phyloP scores from a whole-genome alignment of 768 basidiomycete genomes.

The Russula lepida region DNA sequence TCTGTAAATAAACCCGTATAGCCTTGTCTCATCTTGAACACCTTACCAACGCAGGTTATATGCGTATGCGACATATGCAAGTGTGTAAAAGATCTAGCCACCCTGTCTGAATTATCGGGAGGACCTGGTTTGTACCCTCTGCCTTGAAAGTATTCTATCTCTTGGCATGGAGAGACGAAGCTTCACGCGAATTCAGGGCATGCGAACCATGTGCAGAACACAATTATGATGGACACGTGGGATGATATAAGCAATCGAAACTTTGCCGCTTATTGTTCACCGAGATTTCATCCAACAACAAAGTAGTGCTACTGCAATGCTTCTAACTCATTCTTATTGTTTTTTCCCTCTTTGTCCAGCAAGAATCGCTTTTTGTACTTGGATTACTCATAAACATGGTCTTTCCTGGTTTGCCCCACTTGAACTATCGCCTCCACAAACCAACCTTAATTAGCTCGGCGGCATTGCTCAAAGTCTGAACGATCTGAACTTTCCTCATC shows the following conservation, averaged over 20 bases:
- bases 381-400: not conserved
- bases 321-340: not conserved
- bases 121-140: too few relatives aligned
- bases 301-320: too few relatives aligned
- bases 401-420: not conserved
- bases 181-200: too few relatives aligned
- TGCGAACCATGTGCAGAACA: not conserved
- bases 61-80: too few relatives aligned
- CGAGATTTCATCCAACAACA: not conserved
- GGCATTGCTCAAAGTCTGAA: not conserved
- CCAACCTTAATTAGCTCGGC: not conserved
- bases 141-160: too few relatives aligned
- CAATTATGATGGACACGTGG: not conserved
- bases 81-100: too few relatives aligned
- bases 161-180: too few relatives aligned
- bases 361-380: not conserved
- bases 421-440: not conserved
- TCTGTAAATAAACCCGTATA: not conserved
- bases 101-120: too few relatives aligned
- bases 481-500: not conserved
- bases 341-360: not conserved
- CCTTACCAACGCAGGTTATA: too few relatives aligned
- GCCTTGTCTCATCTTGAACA: too few relatives aligned
- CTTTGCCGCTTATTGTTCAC: not conserved
- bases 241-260: not conserved